Evolutionary conservation across 495 filamentous ascomycete species (phyloP).

Genomic region (Apodospora peruviana): DNA sequence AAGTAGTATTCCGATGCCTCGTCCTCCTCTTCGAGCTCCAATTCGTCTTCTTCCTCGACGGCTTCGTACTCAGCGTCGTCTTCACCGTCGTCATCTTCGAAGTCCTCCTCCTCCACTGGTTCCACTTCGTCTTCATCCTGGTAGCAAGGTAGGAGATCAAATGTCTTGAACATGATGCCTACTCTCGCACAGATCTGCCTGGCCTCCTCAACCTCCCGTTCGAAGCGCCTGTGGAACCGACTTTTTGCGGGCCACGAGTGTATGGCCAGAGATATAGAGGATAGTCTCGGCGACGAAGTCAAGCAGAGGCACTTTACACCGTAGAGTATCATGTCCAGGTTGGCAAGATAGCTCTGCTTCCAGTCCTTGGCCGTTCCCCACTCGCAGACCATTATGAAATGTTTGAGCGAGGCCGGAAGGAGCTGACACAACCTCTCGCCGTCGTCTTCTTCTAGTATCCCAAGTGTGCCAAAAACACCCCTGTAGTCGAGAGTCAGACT

Average conservation of each 20-base stretch:
- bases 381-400: slow-evolving; percentile 29
- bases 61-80: slow-evolving; percentile 6
- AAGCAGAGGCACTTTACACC: slow-evolving; percentile 24
- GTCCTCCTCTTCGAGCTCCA: slow-evolving; percentile 30
- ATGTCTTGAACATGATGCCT: slow-evolving; percentile 24
- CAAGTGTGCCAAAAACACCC: slow-evolving; percentile 28
- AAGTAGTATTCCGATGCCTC: slow-evolving; percentile 32
- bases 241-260: slow-evolving; percentile 32
- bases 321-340: slow-evolving; percentile 29
- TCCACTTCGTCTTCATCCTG: slow-evolving; percentile 27
- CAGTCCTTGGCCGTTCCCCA: slow-evolving; percentile 28
- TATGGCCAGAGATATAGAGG: slow-evolving; percentile 24
- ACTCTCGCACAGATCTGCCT: slow-evolving; percentile 16
- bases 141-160: slow-evolving; percentile 26
- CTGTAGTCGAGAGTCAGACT: slow-evolving; percentile 27
- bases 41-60: slow-evolving; percentile 11
- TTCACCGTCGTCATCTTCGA: slow-evolving; percentile 11
- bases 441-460: slow-evolving; percentile 28
- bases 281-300: slow-evolving; percentile 11
- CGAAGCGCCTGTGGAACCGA: slow-evolving; percentile 25
- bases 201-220: slow-evolving; percentile 22
- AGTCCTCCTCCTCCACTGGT: slow-evolving; percentile 10
- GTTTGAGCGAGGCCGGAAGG: slow-evolving; percentile 19
- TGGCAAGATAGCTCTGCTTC: slow-evolving; percentile 27
- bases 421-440: slow-evolving; percentile 27